phyloP scores from a whole-genome alignment of 2,329 filamentous ascomycete genomes.

The Diplodia mutila region DNA sequence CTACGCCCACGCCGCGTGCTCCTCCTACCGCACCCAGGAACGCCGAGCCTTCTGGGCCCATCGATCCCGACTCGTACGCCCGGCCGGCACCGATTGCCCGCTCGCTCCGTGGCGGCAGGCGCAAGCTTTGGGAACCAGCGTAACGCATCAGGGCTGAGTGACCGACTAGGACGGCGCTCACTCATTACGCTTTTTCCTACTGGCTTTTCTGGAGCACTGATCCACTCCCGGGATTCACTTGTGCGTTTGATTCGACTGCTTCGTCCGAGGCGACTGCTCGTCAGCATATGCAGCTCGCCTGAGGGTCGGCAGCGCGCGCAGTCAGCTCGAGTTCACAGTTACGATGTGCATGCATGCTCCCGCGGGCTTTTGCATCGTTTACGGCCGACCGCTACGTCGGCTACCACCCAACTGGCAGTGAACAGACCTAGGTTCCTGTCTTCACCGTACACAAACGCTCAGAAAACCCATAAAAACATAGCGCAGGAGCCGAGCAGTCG shows the following conservation, averaged over 20 bases:
- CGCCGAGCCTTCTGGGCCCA: slow-evolving; percentile 34
- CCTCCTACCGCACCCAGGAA: slow-evolving; percentile 33
- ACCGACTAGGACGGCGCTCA: slow-evolving; percentile 5
- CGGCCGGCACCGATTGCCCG: slow-evolving; percentile 39
- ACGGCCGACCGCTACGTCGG: slow-evolving; percentile 14
- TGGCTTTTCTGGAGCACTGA: slow-evolving; percentile 21
- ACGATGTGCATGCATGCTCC: slow-evolving; percentile 12
- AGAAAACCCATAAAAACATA: slow-evolving; percentile 19
- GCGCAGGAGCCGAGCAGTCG: neutral
- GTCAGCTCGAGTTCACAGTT: slow-evolving; percentile 20
- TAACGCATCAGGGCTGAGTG: slow-evolving; percentile 28
- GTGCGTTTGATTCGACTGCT: slow-evolving; percentile 19
- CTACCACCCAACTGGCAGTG: neutral
- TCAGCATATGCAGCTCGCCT: slow-evolving; percentile 8
- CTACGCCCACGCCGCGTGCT: slow-evolving; percentile 32
- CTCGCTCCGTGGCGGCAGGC: slow-evolving; percentile 39
- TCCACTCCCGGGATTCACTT: slow-evolving; percentile 13
- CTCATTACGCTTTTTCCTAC: slow-evolving; percentile 4
- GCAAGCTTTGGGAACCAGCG: slow-evolving; percentile 47
- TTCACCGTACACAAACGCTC: slow-evolving; percentile 11
- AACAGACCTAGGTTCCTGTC: slow-evolving; percentile 1
- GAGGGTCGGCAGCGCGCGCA: slow-evolving; percentile 8
- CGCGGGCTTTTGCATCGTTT: slow-evolving; percentile 12
- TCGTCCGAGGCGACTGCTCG: slow-evolving; percentile 8
- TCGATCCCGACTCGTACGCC: slow-evolving; percentile 46